These are phyloP conservation scores for Diaporthe humulicola DNA, from an alignment of 2,329 filamentous ascomycete genomes.

Conservation along the genomic window DNA sequence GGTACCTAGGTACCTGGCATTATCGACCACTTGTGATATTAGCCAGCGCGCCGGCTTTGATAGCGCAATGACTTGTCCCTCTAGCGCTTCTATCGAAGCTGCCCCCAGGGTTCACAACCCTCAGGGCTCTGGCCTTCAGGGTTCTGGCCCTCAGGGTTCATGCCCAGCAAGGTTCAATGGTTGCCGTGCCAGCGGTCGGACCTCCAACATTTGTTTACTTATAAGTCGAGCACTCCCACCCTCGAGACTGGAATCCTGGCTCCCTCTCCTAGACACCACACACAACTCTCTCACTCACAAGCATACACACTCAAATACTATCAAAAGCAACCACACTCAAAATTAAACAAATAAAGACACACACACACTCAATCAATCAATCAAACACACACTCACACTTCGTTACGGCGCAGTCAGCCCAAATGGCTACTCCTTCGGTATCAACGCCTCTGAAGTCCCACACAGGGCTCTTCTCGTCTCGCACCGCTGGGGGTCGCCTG, in stretches of 20 bases:
- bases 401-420: conserved; percentile 53
- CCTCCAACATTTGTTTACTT: conserved; percentile 26
- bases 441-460: conserved; percentile 97
- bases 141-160: neutral
- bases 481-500: conserved; percentile 94
- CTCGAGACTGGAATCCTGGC: neutral
- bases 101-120: neutral
- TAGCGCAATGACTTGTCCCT: neutral
- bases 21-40: neutral
- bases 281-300: neutral
- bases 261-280: conserved; percentile 32
- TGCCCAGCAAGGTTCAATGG: conserved; percentile 31
- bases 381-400: conserved; percentile 4
- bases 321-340: neutral
- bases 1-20: too few relatives aligned
- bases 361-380: conserved; percentile 7
- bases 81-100: neutral
- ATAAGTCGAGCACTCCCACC: conserved; percentile 1
- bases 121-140: neutral
- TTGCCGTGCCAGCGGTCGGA: conserved; percentile 53
- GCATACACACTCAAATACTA: neutral
- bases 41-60: neutral
- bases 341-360: too few relatives aligned
- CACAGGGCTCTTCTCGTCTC: conserved; percentile 89
- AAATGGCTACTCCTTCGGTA: conserved; percentile 85